Conservation (phyloP, 306 rosid species). For the Quercus parvula region DNA sequence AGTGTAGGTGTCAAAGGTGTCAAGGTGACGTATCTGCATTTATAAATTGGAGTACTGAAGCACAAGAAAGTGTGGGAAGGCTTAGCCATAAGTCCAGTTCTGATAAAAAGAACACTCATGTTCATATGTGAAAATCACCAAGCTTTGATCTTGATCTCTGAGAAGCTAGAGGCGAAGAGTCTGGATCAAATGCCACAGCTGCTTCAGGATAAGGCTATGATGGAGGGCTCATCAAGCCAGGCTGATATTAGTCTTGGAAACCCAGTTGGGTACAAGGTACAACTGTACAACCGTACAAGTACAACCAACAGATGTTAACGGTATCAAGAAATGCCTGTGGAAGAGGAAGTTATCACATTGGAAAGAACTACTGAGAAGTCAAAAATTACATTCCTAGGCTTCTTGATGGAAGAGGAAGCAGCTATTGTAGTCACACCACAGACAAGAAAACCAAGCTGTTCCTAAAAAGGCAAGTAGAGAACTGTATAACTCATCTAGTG, state of each 20-base stretch:
- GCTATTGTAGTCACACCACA: slow-evolving; percentile 31
- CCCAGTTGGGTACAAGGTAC: slow-evolving; percentile 9
- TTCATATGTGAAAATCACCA: slow-evolving; percentile 66
- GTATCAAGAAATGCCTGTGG: slow-evolving; percentile 33
- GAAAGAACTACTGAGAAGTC: slow-evolving; percentile 61
- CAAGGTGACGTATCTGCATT: slow-evolving; percentile 5
- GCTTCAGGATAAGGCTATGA: slow-evolving; percentile 35
- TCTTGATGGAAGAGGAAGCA: slow-evolving; percentile 54
- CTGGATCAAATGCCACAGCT: slow-evolving; percentile 57
- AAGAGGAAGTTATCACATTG: slow-evolving; percentile 54
- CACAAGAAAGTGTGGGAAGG: slow-evolving; percentile 50
- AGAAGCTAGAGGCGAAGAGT: slow-evolving; percentile 44
- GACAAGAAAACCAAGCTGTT: slow-evolving; percentile 23
- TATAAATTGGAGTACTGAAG: slow-evolving; percentile 35
- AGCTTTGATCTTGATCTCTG: slow-evolving; percentile 70
- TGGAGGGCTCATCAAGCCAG: slow-evolving; percentile 26
- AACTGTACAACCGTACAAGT: neutral
- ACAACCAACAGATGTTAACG: slow-evolving; percentile 9
- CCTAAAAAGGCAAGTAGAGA: slow-evolving; percentile 15
- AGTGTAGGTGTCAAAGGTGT: slow-evolving; percentile 8
- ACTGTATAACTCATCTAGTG: neutral
- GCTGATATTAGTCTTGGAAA: slow-evolving; percentile 19
- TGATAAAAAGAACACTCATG: slow-evolving; percentile 36
- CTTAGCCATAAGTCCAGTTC: slow-evolving; percentile 62
- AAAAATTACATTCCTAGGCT: slow-evolving; percentile 44